A percentile compares a stretch with the other conserved stretches of the same genome.
Evolutionary conservation across 345 rosid genomes (phyloP).

Genomic region (Murraya paniculata): DNA sequence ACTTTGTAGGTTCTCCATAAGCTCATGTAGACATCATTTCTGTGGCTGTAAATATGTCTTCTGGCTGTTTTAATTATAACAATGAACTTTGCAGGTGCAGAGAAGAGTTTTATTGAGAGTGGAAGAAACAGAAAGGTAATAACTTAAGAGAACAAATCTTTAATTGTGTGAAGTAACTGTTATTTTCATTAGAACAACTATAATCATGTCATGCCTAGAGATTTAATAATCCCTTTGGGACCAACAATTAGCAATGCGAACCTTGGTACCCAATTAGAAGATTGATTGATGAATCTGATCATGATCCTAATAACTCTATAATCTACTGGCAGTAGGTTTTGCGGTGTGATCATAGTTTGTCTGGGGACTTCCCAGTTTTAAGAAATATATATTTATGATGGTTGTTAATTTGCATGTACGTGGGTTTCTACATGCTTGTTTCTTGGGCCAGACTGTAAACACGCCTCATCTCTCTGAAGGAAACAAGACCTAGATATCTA

Average conservation of each 20-base stretch:
- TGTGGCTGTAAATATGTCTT: not conserved
- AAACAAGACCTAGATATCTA: not conserved
- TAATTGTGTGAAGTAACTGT: not conserved
- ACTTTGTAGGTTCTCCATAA: not conserved
- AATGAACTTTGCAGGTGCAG: constrained; percentile 28
- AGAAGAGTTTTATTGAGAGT: constrained; percentile 21
- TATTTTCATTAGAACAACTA: not conserved
- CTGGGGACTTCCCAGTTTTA: not conserved
- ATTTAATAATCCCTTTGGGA: not conserved
- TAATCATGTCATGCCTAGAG: not conserved
- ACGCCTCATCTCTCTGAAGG: not conserved
- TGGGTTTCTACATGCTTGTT: not conserved
- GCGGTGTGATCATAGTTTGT: not conserved
- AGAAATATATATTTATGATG: not conserved
- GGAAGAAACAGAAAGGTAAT: constrained; percentile 41
- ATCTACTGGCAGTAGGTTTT: not conserved
- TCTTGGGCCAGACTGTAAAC: not conserved
- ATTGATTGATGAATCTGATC: not conserved
- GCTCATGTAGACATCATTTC: not conserved
- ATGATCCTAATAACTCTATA: not conserved
- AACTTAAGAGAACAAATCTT: constrained; percentile 5
- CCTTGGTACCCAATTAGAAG: not conserved
- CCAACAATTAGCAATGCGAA: not conserved
- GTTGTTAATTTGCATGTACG: not conserved
- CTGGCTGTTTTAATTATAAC: not conserved